These are phyloP conservation scores for Ilyonectria destructans DNA, from an alignment of 2,329 filamentous ascomycete genomes.

Conservation along the genomic window DNA sequence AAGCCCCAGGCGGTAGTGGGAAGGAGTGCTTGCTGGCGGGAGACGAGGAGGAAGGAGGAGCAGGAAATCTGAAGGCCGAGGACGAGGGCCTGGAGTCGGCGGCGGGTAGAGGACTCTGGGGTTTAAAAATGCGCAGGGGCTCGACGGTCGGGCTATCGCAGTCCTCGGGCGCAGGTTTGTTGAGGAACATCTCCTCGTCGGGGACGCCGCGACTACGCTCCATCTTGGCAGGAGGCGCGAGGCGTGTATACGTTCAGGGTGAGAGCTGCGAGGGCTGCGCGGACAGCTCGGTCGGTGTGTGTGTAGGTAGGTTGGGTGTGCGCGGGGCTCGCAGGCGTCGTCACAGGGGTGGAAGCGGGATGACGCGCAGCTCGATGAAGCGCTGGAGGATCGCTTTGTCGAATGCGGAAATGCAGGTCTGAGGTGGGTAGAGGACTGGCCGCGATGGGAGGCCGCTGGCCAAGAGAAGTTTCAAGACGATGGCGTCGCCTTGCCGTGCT, in stretches of 20 bases:
- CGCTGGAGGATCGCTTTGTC: constrained; percentile 19
- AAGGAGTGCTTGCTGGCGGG: constrained; percentile 70
- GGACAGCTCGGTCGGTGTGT: constrained; percentile 14
- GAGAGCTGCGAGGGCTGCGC: constrained; percentile 2
- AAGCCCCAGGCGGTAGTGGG: constrained; percentile 77
- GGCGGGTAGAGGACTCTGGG: constrained; percentile 74
- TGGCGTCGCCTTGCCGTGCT: constrained; percentile 5
- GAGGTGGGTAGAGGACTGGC: not conserved
- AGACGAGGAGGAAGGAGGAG: constrained; percentile 62
- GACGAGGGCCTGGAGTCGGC: constrained; percentile 56
- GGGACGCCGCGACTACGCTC: constrained; percentile 75
- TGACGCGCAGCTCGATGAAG: constrained; percentile 20
- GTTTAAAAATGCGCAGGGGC: constrained; percentile 89
- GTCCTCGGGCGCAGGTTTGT: constrained; percentile 66
- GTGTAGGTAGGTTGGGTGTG: constrained; percentile 8
- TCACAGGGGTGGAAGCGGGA: constrained; percentile 16
- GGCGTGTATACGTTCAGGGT: constrained; percentile 3
- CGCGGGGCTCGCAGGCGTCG: constrained; percentile 21
- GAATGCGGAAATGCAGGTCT: not conserved
- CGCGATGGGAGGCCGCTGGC: constrained; percentile 8
- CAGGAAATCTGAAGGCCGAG: constrained; percentile 67
- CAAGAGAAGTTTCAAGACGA: constrained; percentile 24
- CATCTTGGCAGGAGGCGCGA: constrained; percentile 56
- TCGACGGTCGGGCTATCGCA: constrained; percentile 85
- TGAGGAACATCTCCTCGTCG: constrained; percentile 89